Conservation (phyloP, 2,329 filamentous ascomycete genomes). For the Colletotrichum liaoningense region DNA sequence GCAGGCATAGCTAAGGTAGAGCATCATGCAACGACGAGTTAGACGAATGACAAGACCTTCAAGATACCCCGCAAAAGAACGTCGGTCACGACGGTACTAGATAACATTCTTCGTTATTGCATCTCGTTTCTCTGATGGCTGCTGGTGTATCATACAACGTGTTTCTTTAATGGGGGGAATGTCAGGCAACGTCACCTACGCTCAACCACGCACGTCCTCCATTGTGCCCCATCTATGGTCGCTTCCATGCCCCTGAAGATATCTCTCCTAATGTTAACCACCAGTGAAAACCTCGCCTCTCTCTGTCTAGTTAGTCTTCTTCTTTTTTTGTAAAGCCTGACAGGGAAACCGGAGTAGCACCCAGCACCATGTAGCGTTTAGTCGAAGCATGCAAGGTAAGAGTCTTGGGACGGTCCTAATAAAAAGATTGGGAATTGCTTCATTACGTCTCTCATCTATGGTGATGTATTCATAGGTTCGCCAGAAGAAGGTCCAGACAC, state of each 20-base stretch:
- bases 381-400: slow-evolving; percentile 26
- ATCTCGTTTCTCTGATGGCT: slow-evolving; percentile 21
- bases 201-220: background rate
- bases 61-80: slow-evolving; percentile 8
- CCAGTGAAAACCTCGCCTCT: background rate
- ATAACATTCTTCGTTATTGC: slow-evolving; percentile 6
- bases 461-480: slow-evolving; percentile 74
- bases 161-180: slow-evolving; percentile 4
- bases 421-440: slow-evolving; percentile 63
- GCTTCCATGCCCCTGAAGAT: slow-evolving; percentile 3
- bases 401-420: slow-evolving; percentile 17
- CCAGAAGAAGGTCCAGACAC: slow-evolving; percentile 61
- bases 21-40: slow-evolving; percentile 12
- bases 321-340: slow-evolving; percentile 9
- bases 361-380: slow-evolving; percentile 16
- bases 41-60: slow-evolving; percentile 11
- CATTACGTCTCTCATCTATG: slow-evolving; percentile 66
- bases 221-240: background rate
- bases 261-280: background rate
- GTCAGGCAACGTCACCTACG: slow-evolving; percentile 15
- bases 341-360: slow-evolving; percentile 15
- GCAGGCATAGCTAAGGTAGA: slow-evolving; percentile 17
- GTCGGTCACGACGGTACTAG: background rate
- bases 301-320: slow-evolving; percentile 16
- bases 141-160: slow-evolving; percentile 34